A percentile compares a stretch with the other conserved stretches of the same genome.
phyloP scores from a whole-genome alignment of 305 asterid genomes.

The Ajuga reptans region DNA sequence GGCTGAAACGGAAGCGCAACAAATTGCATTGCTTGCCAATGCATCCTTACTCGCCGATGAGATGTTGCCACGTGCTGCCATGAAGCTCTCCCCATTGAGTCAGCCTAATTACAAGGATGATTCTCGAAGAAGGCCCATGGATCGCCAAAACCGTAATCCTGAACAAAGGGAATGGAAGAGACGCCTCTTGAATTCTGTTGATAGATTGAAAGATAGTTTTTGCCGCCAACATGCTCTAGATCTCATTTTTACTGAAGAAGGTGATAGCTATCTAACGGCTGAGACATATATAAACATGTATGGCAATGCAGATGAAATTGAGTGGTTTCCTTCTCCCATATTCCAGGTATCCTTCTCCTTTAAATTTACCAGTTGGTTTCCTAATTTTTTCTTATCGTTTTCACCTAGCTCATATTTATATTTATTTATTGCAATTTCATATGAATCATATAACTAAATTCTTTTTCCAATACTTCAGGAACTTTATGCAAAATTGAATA shows the following conservation, averaged over 20 bases:
- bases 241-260: constrained; percentile 94
- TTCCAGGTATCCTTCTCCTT: constrained; percentile 67
- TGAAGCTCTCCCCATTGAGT: constrained; percentile 68
- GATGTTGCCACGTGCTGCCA: constrained; percentile 91
- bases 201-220: constrained; percentile 88
- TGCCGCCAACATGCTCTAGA: constrained; percentile 94
- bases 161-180: constrained; percentile 98
- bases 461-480: constrained; percentile 45
- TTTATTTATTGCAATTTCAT: background rate
- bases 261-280: constrained; percentile 81
- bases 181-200: constrained; percentile 72
- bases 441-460: constrained; percentile 16
- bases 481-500: constrained; percentile 76
- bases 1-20: constrained; percentile 97
- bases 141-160: constrained; percentile 87
- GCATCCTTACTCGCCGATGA: constrained; percentile 93
- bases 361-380: constrained; percentile 16
- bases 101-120: constrained; percentile 62
- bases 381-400: no score
- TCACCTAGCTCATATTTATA: no score
- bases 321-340: constrained; percentile 88
- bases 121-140: constrained; percentile 66
- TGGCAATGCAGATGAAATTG: constrained; percentile 70
- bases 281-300: constrained; percentile 79
- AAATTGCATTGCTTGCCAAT: constrained; percentile 94